These are phyloP conservation scores for Chionographis japonica DNA, from an alignment of 106 monocot species.

Conservation along the genomic window DNA sequence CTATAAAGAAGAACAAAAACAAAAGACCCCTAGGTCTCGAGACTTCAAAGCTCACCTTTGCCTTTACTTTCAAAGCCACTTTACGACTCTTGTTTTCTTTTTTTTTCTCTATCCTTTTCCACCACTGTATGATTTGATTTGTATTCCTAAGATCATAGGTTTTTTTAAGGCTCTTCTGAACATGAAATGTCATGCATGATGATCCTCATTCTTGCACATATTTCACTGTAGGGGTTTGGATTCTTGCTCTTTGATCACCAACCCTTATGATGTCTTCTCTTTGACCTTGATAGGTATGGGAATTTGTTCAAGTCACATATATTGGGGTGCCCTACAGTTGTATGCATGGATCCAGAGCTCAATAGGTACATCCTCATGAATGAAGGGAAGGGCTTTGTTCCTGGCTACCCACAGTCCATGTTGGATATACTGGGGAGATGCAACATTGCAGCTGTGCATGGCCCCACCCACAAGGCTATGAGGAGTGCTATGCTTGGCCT, in stretches of 20 bases:
- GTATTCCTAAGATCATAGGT: not conserved
- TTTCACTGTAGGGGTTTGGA: too few relatives aligned
- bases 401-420: slow-evolving; percentile 57
- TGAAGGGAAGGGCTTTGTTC: slow-evolving; percentile 53
- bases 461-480: slow-evolving; percentile 45
- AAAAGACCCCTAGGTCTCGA: too few relatives aligned
- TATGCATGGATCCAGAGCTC: slow-evolving; percentile 49
- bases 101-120: too few relatives aligned
- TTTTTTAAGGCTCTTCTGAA: not conserved
- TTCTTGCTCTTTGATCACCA: not conserved
- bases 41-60: too few relatives aligned
- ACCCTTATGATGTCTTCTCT: not conserved
- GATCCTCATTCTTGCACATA: not conserved
- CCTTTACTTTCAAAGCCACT: too few relatives aligned
- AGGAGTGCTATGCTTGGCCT: slow-evolving; percentile 38
- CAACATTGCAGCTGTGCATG: slow-evolving; percentile 44
- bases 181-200: not conserved
- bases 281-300: slow-evolving; percentile 28
- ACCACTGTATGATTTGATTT: not conserved
- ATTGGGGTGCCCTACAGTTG: slow-evolving; percentile 49
- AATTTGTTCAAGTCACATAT: slow-evolving; percentile 47
- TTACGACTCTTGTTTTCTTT: too few relatives aligned
- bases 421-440: slow-evolving; percentile 38
- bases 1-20: too few relatives aligned
- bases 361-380: slow-evolving; percentile 50